Percentiles rank a stretch among this genome's conserved stretches.
These are phyloP conservation scores for Fraxinus ornus DNA, from an alignment of 305 asterid species.

Conservation along the genomic window DNA sequence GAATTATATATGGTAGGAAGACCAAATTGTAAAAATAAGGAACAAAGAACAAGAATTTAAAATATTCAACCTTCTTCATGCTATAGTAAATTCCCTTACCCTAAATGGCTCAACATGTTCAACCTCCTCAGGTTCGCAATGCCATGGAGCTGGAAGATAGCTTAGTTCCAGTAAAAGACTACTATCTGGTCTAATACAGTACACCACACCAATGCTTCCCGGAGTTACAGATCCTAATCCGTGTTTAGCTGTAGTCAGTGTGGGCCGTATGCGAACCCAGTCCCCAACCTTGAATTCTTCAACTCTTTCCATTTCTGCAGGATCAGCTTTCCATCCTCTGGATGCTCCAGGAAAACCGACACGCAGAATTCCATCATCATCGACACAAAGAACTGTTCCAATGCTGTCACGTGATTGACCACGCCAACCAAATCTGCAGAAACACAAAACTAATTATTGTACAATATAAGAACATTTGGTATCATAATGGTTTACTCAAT, in stretches of 20 bases:
- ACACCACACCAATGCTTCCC: constrained; percentile 89
- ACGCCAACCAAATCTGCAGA: constrained; percentile 93
- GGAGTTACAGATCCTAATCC: constrained; percentile 94
- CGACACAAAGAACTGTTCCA: constrained; percentile 95
- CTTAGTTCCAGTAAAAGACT: constrained; percentile 77
- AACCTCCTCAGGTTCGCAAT: constrained; percentile 97
- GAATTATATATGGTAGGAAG: constrained; percentile 5
- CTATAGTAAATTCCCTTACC: constrained; percentile 44
- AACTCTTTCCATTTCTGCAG: constrained; percentile 97
- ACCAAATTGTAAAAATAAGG: neutral
- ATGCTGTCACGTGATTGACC: constrained; percentile 85
- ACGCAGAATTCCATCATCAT: constrained; percentile 95
- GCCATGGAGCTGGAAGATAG: constrained; percentile 97
- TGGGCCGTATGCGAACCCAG: constrained; percentile 96
- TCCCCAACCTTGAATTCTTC: constrained; percentile 97
- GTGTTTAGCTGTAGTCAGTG: constrained; percentile 90
- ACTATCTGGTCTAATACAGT: constrained; percentile 84
- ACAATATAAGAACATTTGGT: constrained; percentile 3
- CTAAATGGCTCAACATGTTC: constrained; percentile 92
- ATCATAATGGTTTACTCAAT: neutral
- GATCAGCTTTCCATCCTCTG: constrained; percentile 99
- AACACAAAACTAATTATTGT: constrained; percentile 12
- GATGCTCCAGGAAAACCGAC: constrained; percentile 99
- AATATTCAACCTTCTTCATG: constrained; percentile 1
- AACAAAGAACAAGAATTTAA: neutral